Evolutionary conservation across 2,329 filamentous ascomycete genomes (phyloP), one percentile per base, ranked within the genome.

Genomic region (Diplodia scrobiculata): DNA sequence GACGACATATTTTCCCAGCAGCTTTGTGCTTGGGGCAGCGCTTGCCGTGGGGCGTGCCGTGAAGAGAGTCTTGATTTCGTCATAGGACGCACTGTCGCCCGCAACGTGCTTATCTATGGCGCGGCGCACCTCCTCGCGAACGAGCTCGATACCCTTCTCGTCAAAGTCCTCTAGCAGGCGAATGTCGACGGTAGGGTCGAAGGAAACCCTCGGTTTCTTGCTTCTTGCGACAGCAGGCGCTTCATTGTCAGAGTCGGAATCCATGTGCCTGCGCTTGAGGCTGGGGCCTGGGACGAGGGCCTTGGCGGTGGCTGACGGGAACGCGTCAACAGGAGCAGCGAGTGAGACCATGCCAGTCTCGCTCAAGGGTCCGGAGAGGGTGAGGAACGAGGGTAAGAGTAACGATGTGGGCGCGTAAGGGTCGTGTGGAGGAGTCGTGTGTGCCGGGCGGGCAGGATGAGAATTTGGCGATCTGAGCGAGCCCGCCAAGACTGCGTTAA

Each of bases 111-210:
- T 80, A 71, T 85, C 81, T 52, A 87, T 80, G 66, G 84, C 86
- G 68, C 84, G 79, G 68, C 84, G 81, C 25, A 89, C 85, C 73
- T 88, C 86, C 73, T 88, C 86, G 63, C 83, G 83, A 63, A 88
- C 81, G 55, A 88, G 79, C 54, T 84, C 83, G 66, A 80, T 75
- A 66, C 82, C 83, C 77, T 86, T 87, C 68, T 84, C 82, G 66
- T 76, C 77, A 66, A 76, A 78, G 65, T 79, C 77, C 63, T 81
- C 79, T 63, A 81, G 73, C 67, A 81, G 78, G 54, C 75, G 76
- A 34, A 83, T 76, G 67, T 83, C 77, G 60, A 82, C 78, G 58
- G 81, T 77, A 51, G 80, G 79, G 65, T 81, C 77, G 68, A 84
- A 84, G 0, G 80, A 80, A 29, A 84, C 82, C 62, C 77, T 79